These are phyloP conservation scores for Phaeophleospora eucalypticola DNA, from an alignment of 2,329 filamentous ascomycete genomes.

Conservation along the genomic window DNA sequence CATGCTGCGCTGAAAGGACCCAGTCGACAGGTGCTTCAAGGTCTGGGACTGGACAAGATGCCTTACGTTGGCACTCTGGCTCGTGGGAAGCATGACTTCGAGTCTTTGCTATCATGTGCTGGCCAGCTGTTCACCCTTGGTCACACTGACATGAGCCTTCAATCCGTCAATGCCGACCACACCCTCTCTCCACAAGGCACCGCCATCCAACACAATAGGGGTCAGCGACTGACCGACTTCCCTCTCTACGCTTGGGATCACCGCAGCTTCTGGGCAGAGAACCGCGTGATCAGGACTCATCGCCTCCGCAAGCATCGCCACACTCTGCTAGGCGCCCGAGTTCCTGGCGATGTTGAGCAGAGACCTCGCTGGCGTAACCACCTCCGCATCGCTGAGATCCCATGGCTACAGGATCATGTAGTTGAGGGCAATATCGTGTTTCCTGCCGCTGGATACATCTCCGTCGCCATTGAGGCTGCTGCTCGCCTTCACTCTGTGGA, in stretches of 20 bases:
- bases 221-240: neutral
- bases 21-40: neutral
- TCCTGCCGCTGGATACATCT: constrained; percentile 24
- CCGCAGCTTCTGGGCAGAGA: neutral
- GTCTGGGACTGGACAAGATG: neutral
- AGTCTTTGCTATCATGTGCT: neutral
- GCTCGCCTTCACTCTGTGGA: neutral
- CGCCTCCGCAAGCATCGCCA: neutral
- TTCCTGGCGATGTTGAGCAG: constrained; percentile 1
- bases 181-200: neutral
- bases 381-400: constrained; percentile 14
- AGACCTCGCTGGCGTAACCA: constrained; percentile 4
- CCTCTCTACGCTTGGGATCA: constrained; percentile 5
- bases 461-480: constrained; percentile 18
- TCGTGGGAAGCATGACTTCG: neutral
- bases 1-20: constrained; percentile 7
- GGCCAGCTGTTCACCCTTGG: neutral
- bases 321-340: constrained; percentile 3
- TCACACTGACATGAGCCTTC: neutral
- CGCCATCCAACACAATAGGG: neutral
- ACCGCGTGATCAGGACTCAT: neutral
- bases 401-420: constrained; percentile 34
- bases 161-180: neutral
- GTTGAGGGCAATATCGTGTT: constrained; percentile 29
- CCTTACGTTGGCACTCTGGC: neutral